Evolutionary conservation across 2,329 filamentous ascomycete genomes (phyloP).

Genomic region (Diplocarpon rosae): DNA sequence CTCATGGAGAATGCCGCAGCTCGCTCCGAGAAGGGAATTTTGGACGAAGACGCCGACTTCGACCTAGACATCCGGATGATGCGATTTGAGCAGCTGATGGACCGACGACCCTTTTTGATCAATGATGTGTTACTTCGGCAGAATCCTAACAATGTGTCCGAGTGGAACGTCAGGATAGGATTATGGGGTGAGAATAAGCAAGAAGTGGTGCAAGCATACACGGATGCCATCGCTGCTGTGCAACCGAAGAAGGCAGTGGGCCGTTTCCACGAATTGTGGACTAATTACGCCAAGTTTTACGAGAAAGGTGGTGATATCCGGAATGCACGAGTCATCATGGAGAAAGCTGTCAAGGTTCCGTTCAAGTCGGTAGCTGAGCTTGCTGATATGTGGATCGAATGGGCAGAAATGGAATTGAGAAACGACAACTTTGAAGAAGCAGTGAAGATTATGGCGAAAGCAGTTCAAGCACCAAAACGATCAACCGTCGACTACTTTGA

Average conservation of each 20-base stretch:
- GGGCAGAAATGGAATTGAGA: slow-evolving; percentile 95
- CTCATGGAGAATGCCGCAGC: slow-evolving; percentile 79
- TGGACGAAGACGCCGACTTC: slow-evolving; percentile 78
- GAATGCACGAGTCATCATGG: slow-evolving; percentile 85
- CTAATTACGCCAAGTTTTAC: slow-evolving; percentile 95
- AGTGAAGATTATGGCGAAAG: slow-evolving; percentile 92
- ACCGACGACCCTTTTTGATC: slow-evolving; percentile 85
- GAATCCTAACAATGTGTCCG: slow-evolving; percentile 89
- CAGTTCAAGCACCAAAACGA: slow-evolving; percentile 89
- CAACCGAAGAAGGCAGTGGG: slow-evolving; percentile 90
- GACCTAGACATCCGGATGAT: slow-evolving; percentile 96
- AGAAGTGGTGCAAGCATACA: slow-evolving; percentile 90
- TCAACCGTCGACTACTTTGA: slow-evolving; percentile 99
- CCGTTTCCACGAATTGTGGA: slow-evolving; percentile 89
- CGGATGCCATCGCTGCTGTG: slow-evolving; percentile 84
- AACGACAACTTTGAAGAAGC: slow-evolving; percentile 94
- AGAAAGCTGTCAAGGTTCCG: slow-evolving; percentile 94
- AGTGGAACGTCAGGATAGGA: slow-evolving; percentile 95
- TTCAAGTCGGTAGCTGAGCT: slow-evolving; percentile 97
- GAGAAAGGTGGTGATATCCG: slow-evolving; percentile 75
- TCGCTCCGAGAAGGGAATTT: slow-evolving; percentile 65
- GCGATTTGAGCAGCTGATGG: slow-evolving; percentile 96
- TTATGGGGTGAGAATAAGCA: slow-evolving; percentile 89
- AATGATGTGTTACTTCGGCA: slow-evolving; percentile 93
- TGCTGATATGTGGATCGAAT: slow-evolving; percentile 97